Base-by-base conservation (phyloP, 345 rosid species). In the Eucalyptus albens region DNA sequence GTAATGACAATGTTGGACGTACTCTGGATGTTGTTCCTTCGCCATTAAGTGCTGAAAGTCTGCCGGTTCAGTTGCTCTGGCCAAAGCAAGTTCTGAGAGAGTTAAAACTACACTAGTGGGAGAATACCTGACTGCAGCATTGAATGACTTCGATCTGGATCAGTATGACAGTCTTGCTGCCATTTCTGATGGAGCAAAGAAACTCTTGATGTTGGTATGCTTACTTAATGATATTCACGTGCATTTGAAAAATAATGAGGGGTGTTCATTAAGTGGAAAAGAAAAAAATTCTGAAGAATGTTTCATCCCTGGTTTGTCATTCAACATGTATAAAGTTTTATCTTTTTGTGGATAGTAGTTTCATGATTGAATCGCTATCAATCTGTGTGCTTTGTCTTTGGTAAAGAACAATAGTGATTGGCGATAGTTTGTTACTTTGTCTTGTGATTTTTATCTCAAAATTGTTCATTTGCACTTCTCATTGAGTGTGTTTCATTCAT, bases 161-260 rank as follows among this genome's bases (percentile, higher is more conserved):
- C 97, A 97, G 87, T 94, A 94, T 91, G 99, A 96, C 90, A 93
- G 99, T 89, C 93, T 96, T 92, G 99, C 99, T 92, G 99, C 99
- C 53, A 94, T 98, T 92, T 94, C 99, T 90, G 99, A 96, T 89
- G 99, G 98, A 49, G 99, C 99, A 86, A 97, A 98, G 95, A 98
- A 97, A 94, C 98, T 98, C 88, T 94, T 98, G 93, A 98, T 98
- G 99, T 94, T 97, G 99, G 99, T 97, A 94, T 67, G 87, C 92
- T 91, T 72, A 21, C 31, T 37, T 29, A 87, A 19, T 88, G 81
- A 86, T 88, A 65, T 89, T 24, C 86, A 86, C 29, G 9, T 86
- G 88, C 26, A 29, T 33, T 88, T 53, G 86, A 44, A 51, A 49
- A 11, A 42, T 88, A 22, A 29, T 19, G 51, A 33, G 53, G 33